Conservation (phyloP, 495 filamentous ascomycete genomes). For the Bacidia gigantensis region DNA sequence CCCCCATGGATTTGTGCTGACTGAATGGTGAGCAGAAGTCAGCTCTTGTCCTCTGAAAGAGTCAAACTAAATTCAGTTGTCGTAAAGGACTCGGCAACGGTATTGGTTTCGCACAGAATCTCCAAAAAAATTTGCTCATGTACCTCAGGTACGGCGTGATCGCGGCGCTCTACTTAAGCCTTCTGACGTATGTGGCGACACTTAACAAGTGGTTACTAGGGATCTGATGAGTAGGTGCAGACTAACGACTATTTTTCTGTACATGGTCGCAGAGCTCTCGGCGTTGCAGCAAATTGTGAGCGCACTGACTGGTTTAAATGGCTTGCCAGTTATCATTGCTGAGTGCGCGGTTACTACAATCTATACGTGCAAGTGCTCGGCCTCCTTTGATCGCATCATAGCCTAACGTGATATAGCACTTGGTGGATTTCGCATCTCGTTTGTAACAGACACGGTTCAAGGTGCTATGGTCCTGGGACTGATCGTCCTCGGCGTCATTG, state of each 20-base stretch:
- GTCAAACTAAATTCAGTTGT: too few species aligned
- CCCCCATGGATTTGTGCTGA: conserved; percentile 64
- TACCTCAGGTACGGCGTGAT: conserved; percentile 53
- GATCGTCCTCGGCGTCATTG: conserved; percentile 54
- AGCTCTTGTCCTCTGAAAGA: too few species aligned
- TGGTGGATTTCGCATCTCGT: conserved; percentile 64
- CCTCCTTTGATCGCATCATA: background rate
- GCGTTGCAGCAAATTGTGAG: conserved; percentile 59
- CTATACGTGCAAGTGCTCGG: conserved; percentile 51
- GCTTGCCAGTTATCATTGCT: conserved; percentile 59
- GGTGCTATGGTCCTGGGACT: conserved; percentile 57
- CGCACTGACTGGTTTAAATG: conserved; percentile 56
- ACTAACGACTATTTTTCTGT: conserved; percentile 61
- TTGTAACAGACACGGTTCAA: conserved; percentile 66
- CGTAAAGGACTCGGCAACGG: conserved; percentile 52
- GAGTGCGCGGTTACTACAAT: conserved; percentile 59
- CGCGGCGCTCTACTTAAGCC: conserved; percentile 52
- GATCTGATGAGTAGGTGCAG: conserved; percentile 15
- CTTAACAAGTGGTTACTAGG: background rate
- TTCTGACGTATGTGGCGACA: conserved; percentile 38
- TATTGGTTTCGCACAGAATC: too few species aligned
- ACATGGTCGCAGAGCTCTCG: conserved; percentile 69
- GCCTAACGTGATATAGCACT: conserved; percentile 33
- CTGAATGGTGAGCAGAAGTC: too few species aligned
- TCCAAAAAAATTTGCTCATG: too few species aligned